Conservation (phyloP, 2,329 filamentous ascomycete genomes). For the Alternaria sp. region DNA sequence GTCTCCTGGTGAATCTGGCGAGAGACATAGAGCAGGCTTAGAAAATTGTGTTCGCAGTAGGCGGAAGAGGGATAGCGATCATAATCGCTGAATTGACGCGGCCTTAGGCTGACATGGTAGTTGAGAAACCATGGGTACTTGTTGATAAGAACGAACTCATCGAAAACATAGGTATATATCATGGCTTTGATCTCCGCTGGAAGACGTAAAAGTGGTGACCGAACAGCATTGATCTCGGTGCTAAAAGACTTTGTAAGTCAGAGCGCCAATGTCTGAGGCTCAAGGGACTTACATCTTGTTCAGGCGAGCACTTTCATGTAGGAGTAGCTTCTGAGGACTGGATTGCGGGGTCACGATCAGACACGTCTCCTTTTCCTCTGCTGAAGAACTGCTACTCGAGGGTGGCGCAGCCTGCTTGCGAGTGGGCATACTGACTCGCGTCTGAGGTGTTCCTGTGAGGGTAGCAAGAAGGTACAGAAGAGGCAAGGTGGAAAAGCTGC, state of each 20-base stretch:
- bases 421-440: too few species aligned
- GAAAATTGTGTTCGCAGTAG: too few species aligned
- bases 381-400: rapidly evolving
- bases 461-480: too few species aligned
- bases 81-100: too few species aligned
- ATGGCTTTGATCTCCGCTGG: conserved; percentile 12
- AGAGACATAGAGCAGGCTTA: conserved; percentile 7
- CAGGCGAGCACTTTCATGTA: not conserved
- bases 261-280: rapidly evolving
- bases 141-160: not conserved
- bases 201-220: conserved; percentile 3
- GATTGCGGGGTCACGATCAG: not conserved
- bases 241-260: not conserved
- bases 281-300: not conserved
- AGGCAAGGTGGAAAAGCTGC: not conserved
- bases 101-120: too few species aligned
- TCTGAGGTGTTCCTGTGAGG: too few species aligned
- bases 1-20: conserved; percentile 22
- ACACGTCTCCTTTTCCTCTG: not conserved
- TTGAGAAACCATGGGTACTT: too few species aligned
- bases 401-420: not conserved
- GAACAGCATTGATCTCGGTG: not conserved
- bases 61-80: too few species aligned
- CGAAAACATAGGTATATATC: conserved; percentile 12
- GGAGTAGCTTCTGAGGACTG: rapidly evolving